These are phyloP conservation scores for Hyphodiscus sp. DNA, from an alignment of 2,329 filamentous ascomycete species.

Conservation along the genomic window DNA sequence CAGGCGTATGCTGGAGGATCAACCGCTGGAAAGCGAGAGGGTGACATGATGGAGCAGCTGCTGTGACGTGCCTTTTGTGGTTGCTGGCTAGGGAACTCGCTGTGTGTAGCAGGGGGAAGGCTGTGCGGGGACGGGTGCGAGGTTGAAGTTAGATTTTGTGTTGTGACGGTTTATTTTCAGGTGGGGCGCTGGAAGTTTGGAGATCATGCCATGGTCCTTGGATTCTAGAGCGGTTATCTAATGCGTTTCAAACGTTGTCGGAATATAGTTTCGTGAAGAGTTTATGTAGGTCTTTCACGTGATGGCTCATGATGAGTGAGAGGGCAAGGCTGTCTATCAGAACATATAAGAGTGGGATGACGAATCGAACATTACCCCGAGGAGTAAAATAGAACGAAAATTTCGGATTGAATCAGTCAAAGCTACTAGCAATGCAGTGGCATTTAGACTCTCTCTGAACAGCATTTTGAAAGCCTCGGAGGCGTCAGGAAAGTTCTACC, in stretches of 20 bases:
- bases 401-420: background rate
- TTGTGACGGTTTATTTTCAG: background rate
- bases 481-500: too few species aligned
- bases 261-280: too few species aligned
- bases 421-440: background rate
- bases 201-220: too few species aligned
- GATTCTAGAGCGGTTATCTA: too few species aligned
- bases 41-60: background rate
- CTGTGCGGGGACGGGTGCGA: conserved; percentile 1
- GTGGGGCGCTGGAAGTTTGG: background rate
- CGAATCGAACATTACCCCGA: background rate
- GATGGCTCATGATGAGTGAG: background rate
- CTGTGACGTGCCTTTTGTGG: background rate
- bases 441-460: too few species aligned
- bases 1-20: conserved; percentile 6
- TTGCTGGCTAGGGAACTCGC: background rate
- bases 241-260: too few species aligned
- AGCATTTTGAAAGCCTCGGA: too few species aligned
- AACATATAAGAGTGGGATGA: background rate
- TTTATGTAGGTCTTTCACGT: background rate
- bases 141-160: background rate
- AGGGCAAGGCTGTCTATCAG: too few species aligned
- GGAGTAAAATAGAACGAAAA: background rate
- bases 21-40: background rate
- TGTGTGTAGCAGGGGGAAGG: background rate